phyloP scores from a whole-genome alignment of 495 filamentous ascomycete genomes.

The Physcia stellaris region DNA sequence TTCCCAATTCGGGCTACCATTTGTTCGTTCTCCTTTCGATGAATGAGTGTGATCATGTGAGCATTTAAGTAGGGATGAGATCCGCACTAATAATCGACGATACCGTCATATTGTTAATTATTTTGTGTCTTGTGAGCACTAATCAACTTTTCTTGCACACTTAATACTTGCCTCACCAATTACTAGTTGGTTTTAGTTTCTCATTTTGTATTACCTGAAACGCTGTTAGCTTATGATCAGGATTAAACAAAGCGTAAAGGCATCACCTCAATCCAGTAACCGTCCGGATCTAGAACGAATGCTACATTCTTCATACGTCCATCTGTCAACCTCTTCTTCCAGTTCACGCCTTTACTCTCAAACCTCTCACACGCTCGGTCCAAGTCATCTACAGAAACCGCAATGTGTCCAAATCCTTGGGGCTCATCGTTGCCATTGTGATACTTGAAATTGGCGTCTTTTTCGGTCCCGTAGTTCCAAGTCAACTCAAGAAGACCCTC shows the following conservation, averaged over 20 bases:
- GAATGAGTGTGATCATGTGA: too few relatives aligned
- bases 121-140: too few relatives aligned
- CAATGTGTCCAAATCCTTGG: conserved; percentile 88
- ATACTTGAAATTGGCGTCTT: conserved; percentile 68
- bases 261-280: conserved; percentile 75
- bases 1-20: too few relatives aligned
- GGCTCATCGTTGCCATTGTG: conserved; percentile 86
- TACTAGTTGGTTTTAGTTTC: too few relatives aligned
- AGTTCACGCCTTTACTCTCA: conserved; percentile 66
- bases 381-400: conserved; percentile 83
- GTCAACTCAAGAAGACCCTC: conserved; percentile 86
- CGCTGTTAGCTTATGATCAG: too few relatives aligned
- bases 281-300: conserved; percentile 84
- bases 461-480: conserved; percentile 96
- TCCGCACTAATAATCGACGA: too few relatives aligned
- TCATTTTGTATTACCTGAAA: not conserved
- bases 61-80: too few relatives aligned
- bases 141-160: too few relatives aligned
- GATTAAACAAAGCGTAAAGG: conserved; percentile 1
- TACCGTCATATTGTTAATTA: too few relatives aligned
- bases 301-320: conserved; percentile 92
- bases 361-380: conserved; percentile 75
- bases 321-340: conserved; percentile 90
- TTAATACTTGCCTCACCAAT: too few relatives aligned
- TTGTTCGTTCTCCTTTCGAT: too few relatives aligned